These are phyloP conservation scores for Margaritispora aquatica DNA, from an alignment of 495 filamentous ascomycete genomes.

Conservation along the genomic window DNA sequence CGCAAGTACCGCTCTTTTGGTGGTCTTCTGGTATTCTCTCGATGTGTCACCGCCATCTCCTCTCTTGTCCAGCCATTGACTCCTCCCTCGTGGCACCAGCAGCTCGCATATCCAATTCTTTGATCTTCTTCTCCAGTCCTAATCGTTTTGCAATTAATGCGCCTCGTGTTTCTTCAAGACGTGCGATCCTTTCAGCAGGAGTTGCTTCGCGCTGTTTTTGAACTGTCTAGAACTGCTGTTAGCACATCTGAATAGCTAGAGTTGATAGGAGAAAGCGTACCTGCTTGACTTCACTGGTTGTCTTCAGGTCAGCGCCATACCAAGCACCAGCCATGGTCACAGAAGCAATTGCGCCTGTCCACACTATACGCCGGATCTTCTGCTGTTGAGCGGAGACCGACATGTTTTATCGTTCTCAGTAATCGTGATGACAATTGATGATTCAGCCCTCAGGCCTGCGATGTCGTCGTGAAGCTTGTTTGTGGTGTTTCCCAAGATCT, in stretches of 20 bases:
- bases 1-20: too few relatives aligned
- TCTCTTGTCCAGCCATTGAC: constrained; percentile 20
- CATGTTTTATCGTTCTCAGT: background rate
- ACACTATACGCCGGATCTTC: constrained; percentile 30
- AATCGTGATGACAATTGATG: background rate
- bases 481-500: background rate
- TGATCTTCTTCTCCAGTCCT: constrained; percentile 52
- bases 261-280: too few relatives aligned
- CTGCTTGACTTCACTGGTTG: constrained; percentile 30
- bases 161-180: constrained; percentile 41
- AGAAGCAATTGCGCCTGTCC: constrained; percentile 40
- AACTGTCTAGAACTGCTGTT: too few relatives aligned
- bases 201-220: constrained; percentile 41
- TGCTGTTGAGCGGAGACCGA: constrained; percentile 11
- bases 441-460: background rate
- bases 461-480: background rate
- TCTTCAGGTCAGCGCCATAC: constrained; percentile 50
- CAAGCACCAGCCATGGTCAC: constrained; percentile 46
- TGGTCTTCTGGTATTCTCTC: too few relatives aligned
- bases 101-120: constrained; percentile 38
- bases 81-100: constrained; percentile 20
- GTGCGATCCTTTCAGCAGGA: constrained; percentile 45
- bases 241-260: too few relatives aligned
- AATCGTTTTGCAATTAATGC: constrained; percentile 43
- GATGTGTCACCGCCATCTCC: constrained; percentile 7